These are phyloP conservation scores for Astrephomene gubernaculifera DNA, from an alignment of 139 green algal species.

Conservation along the genomic window DNA sequence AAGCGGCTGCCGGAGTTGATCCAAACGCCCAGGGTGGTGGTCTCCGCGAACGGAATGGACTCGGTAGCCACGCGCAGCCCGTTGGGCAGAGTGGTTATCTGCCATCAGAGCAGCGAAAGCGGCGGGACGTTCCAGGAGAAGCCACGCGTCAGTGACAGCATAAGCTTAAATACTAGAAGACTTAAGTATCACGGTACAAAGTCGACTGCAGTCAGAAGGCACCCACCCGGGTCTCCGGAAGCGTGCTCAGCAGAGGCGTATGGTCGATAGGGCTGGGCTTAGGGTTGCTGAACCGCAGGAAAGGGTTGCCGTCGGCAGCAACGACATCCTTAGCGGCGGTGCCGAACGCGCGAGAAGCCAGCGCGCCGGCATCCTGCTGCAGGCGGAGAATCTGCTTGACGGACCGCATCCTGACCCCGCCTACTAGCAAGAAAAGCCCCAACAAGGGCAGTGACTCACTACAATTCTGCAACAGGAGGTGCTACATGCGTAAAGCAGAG, in stretches of 20 bases:
- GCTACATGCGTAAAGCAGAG: background rate
- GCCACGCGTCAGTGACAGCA: too few species aligned
- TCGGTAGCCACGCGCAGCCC: slow-evolving; percentile 96
- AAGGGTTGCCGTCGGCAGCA: slow-evolving; percentile 63
- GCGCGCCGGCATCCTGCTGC: slow-evolving; percentile 6
- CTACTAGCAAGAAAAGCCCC: slow-evolving; percentile 13
- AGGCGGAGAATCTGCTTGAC: slow-evolving; percentile 27
- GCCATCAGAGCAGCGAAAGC: slow-evolving; percentile 37
- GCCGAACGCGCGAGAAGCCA: slow-evolving; percentile 36
- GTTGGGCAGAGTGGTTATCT: slow-evolving; percentile 94
- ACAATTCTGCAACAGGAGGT: background rate
- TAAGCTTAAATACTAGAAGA: background rate
- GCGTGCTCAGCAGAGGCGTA: slow-evolving; percentile 70
- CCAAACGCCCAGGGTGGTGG: slow-evolving; percentile 96
- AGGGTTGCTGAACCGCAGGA: slow-evolving; percentile 85
- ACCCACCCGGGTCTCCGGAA: slow-evolving; percentile 89
- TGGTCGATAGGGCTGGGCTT: slow-evolving; percentile 74
- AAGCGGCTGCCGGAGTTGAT: slow-evolving; percentile 98
- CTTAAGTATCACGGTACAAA: too few species aligned
- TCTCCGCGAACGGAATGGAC: slow-evolving; percentile 85
- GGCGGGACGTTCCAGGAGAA: too few species aligned
- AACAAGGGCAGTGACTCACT: background rate
- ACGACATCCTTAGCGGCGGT: slow-evolving; percentile 48
- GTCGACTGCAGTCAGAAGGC: too few species aligned
- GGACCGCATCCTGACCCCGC: slow-evolving; percentile 32